phyloP scores from a whole-genome alignment of 495 filamentous ascomycete species.

The Penicillium alfredii region DNA sequence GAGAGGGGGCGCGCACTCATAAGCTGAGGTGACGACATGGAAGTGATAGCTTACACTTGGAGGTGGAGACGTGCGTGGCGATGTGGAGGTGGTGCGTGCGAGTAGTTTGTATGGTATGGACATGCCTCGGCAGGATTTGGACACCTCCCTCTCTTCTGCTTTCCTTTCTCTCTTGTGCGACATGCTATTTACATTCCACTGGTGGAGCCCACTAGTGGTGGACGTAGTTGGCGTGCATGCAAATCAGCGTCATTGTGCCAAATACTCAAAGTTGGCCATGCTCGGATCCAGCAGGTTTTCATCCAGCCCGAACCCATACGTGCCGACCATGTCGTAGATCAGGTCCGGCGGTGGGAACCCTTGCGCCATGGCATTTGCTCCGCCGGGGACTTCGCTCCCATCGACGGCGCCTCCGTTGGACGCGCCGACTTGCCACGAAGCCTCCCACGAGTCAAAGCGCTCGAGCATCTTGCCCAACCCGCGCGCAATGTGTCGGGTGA shows the following conservation, averaged over 20 bases:
- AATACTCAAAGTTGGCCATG: slow-evolving; percentile 43
- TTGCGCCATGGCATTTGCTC: slow-evolving; percentile 44
- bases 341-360: slow-evolving; percentile 44
- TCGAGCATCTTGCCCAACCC: slow-evolving; percentile 49
- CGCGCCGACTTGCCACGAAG: slow-evolving; percentile 25
- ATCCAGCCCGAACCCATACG: slow-evolving; percentile 44
- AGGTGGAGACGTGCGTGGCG: slow-evolving; percentile 17
- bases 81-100: slow-evolving; percentile 11
- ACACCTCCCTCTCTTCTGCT: too few species aligned
- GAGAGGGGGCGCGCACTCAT: slow-evolving; percentile 20
- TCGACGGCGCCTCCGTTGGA: slow-evolving; percentile 10
- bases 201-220: too few species aligned
- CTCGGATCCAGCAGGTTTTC: slow-evolving; percentile 44
- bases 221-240: too few species aligned
- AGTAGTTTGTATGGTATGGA: too few species aligned
- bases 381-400: slow-evolving; percentile 32
- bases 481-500: slow-evolving; percentile 48
- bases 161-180: too few species aligned
- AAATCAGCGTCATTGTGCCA: slow-evolving; percentile 23
- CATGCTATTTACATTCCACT: too few species aligned
- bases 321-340: slow-evolving; percentile 46
- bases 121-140: too few species aligned
- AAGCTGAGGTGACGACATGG: slow-evolving; percentile 25
- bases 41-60: slow-evolving; percentile 18
- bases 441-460: slow-evolving; percentile 43